phyloP scores from a whole-genome alignment of 495 filamentous ascomycete species.

The Hypoxylon intermedium region DNA sequence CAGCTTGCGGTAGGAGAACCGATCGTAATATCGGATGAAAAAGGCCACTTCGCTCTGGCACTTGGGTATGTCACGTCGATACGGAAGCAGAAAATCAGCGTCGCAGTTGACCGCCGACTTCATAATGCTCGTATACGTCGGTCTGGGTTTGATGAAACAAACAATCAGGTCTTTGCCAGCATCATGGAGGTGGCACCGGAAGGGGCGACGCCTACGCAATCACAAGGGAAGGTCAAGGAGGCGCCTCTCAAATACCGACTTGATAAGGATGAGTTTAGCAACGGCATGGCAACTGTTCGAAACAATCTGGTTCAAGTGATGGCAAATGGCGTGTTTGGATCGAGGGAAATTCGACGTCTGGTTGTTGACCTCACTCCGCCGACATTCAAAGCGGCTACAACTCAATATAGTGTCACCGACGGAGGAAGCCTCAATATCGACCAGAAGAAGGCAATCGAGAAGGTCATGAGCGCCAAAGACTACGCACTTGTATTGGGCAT shows the following conservation, averaged over 20 bases:
- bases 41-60: slow-evolving; percentile 91
- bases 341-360: slow-evolving; percentile 74
- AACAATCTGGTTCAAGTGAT: slow-evolving; percentile 93
- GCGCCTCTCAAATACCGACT: slow-evolving; percentile 77
- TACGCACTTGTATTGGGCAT: slow-evolving; percentile 96
- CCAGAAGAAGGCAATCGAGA: slow-evolving; percentile 83
- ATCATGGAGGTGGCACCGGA: slow-evolving; percentile 85
- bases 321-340: slow-evolving; percentile 75
- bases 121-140: slow-evolving; percentile 82
- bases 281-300: slow-evolving; percentile 91
- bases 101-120: slow-evolving; percentile 85
- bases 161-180: slow-evolving; percentile 85
- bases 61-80: slow-evolving; percentile 87
- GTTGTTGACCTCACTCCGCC: slow-evolving; percentile 78
- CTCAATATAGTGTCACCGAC: slow-evolving; percentile 62
- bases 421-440: slow-evolving; percentile 78
- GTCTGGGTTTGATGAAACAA: slow-evolving; percentile 72
- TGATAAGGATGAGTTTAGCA: slow-evolving; percentile 98
- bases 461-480: slow-evolving; percentile 92
- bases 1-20: slow-evolving; percentile 90
- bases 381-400: slow-evolving; percentile 69
- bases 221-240: slow-evolving; percentile 54
- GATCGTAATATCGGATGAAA: slow-evolving; percentile 94
- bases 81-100: slow-evolving; percentile 73
- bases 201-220: slow-evolving; percentile 53